Evolutionary conservation across 306 rosid species (phyloP), one percentile per base, ranked within the genome.

Genomic region (Acacia confusa): DNA sequence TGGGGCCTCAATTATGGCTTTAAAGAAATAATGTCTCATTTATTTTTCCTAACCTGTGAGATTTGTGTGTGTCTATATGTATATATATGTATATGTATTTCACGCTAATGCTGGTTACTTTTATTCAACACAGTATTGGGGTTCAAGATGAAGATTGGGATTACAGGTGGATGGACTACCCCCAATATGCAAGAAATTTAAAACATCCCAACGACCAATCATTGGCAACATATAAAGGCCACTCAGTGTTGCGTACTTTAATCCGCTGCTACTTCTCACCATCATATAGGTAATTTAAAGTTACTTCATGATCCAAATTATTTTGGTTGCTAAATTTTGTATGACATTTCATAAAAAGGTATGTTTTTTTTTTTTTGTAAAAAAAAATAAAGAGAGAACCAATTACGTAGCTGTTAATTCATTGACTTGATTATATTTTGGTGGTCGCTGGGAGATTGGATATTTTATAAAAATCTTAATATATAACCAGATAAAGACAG

Each of bases 141-240:
- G 13, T 70, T 22, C 38, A 19, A 70, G 57, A 44, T 44, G 75
- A 70, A 14, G 75, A 70, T 12, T 70, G 75, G 75, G 75, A 70
- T 27, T 70, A 70, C 25, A 70, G 75, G 75, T 70, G 75, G 75
- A 70, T 70, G 57, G 75, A 43, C 5, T 70, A 70, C 38, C 75
- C 75, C 22, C n/a, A 7, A 44, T 2, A 43, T 43, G 75, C 75
- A 24, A 70, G 75, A 70, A 70, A 24, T 24, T 43, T 24, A 24
- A 70, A 14, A 70, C 75, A 70, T 70, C 75, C 75, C 38, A 17
- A 70, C 13, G 75, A 70, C 75, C 75, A 70, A 55, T 70, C 75
- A 44, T 13, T 70, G 75, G 57, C 75, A 43, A 70, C 75, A 41
- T 70, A 70, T 44, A 70, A 6, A 43, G 57, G 57, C 57, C 75